phyloP scores from a whole-genome alignment of 768 basidiomycete genomes.

The Boletus reticulatus region DNA sequence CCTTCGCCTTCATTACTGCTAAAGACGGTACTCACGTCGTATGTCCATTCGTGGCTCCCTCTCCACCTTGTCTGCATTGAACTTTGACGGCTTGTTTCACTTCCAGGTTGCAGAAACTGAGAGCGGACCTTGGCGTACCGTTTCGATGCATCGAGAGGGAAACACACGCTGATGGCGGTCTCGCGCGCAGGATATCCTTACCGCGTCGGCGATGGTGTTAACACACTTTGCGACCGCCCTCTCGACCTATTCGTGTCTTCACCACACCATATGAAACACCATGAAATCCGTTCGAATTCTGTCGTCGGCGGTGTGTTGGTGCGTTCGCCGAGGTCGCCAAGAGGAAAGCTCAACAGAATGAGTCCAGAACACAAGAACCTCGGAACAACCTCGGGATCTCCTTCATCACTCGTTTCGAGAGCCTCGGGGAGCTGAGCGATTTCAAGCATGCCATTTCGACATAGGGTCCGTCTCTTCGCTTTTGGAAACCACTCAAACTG shows the following conservation, averaged over 20 bases:
- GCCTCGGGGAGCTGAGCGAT: no score
- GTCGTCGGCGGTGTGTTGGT: constrained; percentile 59
- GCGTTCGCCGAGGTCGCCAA: constrained; percentile 81
- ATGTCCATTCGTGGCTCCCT: constrained; percentile 25
- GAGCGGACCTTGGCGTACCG: constrained; percentile 57
- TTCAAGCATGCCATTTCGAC: no score
- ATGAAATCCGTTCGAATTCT: constrained; percentile 79
- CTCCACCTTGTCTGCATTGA: not conserved
- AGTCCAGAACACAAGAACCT: constrained; percentile 85
- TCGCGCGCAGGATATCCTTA: constrained; percentile 71
- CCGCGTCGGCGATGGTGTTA: constrained; percentile 65
- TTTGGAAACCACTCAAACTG: no score
- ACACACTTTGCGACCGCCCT: constrained; percentile 52
- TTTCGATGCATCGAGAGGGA: not conserved
- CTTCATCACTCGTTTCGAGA: no score
- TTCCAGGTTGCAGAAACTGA: constrained; percentile 61
- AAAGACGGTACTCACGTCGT: constrained; percentile 79
- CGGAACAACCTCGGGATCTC: constrained; percentile 8
- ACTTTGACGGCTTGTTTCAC: not conserved
- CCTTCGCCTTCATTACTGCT: no score
- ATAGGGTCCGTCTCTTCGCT: no score
- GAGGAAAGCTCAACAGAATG: constrained; percentile 87
- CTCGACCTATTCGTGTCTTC: constrained; percentile 48
- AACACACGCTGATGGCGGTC: not conserved
- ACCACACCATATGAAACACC: constrained; percentile 56